Conservation (phyloP, 2,329 filamentous ascomycete species). For the Alternaria postmessia region DNA sequence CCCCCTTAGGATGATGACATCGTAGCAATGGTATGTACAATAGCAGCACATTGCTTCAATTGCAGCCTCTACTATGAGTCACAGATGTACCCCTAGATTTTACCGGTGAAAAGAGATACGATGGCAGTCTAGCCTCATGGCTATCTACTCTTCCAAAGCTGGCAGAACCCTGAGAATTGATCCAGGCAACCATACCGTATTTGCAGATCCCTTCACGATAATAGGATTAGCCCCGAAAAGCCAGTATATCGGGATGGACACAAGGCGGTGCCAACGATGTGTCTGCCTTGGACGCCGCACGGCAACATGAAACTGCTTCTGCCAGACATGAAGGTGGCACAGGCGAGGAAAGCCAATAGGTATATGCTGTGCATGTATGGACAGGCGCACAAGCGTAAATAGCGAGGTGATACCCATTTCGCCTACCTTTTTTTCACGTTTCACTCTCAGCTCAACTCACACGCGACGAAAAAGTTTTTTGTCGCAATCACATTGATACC, state of each 20-base stretch:
- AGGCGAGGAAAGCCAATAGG: neutral
- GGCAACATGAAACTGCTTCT: neutral
- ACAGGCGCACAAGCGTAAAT: neutral
- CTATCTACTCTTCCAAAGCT: neutral
- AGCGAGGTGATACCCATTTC: neutral
- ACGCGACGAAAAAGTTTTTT: neutral
- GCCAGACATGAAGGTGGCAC: neutral
- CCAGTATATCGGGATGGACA: neutral
- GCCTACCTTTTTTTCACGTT: neutral
- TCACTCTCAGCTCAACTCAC: neutral
- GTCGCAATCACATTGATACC: neutral
- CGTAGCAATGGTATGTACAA: neutral
- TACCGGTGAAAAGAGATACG: neutral
- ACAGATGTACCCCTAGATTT: neutral
- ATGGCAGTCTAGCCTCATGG: neutral
- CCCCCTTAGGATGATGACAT: neutral
- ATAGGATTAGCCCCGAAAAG: neutral
- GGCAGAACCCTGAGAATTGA: neutral
- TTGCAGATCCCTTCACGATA: neutral
- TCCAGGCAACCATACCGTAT: constrained; percentile 2
- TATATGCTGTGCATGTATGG: neutral
- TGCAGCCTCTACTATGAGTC: neutral
- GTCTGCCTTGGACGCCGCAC: constrained; percentile 1
- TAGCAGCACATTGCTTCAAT: neutral
- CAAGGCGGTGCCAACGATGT: neutral